These are phyloP conservation scores for Fistulifera pelliculosa DNA, from an alignment of 108 stramenopile species.

Conservation along the genomic window DNA sequence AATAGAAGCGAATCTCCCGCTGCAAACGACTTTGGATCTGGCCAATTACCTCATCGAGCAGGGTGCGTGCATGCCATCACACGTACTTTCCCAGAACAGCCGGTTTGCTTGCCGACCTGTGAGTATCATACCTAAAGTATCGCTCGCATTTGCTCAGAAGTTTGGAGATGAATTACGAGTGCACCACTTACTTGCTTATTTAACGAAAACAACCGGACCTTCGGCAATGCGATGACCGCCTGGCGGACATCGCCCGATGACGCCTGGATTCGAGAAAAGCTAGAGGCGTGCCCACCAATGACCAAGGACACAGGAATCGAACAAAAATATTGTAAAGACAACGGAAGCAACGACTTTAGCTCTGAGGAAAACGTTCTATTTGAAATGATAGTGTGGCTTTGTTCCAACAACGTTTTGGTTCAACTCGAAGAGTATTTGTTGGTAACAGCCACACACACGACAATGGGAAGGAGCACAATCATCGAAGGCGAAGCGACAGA, in stretches of 20 bases:
- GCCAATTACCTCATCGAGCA: constrained; percentile 47
- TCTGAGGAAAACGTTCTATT: constrained; percentile 40
- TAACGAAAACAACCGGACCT: constrained; percentile 19
- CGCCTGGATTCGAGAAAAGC: neutral
- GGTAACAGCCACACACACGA: neutral
- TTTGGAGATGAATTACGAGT: constrained; percentile 35
- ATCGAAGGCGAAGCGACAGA: neutral
- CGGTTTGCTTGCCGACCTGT: constrained; percentile 35
- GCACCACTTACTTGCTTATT: constrained; percentile 27
- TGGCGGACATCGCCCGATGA: neutral
- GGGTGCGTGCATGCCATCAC: constrained; percentile 45
- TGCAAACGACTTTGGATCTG: constrained; percentile 45
- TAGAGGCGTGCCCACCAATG: neutral
- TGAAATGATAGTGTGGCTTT: constrained; percentile 56
- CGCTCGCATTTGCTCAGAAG: constrained; percentile 55
- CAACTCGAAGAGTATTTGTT: constrained; percentile 53
- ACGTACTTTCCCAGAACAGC: constrained; percentile 35
- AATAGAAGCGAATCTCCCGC: constrained; percentile 52
- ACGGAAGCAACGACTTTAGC: too few relatives aligned
- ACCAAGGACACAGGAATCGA: neutral
- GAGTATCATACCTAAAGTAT: constrained; percentile 30
- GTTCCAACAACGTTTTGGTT: constrained; percentile 41
- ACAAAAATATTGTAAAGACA: constrained; percentile 5
- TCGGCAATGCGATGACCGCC: neutral
- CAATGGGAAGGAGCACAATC: neutral